A percentile compares a stretch with the other conserved stretches of the same genome.
Conservation (phyloP, 2,329 filamentous ascomycete genomes). For the Ascochyta lentis region DNA sequence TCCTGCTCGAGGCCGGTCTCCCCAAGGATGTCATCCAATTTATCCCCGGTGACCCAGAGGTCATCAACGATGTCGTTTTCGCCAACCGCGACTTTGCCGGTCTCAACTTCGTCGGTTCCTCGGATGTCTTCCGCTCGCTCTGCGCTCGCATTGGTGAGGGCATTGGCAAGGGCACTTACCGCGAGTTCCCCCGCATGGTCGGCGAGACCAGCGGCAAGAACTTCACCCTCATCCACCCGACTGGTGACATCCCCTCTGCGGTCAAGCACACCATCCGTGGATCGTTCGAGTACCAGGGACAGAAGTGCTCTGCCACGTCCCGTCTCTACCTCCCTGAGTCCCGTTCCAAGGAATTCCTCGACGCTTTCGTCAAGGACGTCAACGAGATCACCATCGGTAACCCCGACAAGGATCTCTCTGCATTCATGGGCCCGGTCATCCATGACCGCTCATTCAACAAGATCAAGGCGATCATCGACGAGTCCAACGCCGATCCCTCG, state of each 20-base stretch:
- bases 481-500: conserved; percentile 73
- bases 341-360: conserved; percentile 72
- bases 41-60: conserved; percentile 82
- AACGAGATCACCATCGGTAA: conserved; percentile 72
- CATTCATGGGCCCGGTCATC: conserved; percentile 87
- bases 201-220: conserved; percentile 93
- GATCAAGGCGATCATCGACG: conserved; percentile 75
- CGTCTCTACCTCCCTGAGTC: conserved; percentile 78
- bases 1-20: conserved; percentile 88
- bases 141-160: conserved; percentile 84
- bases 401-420: conserved; percentile 68
- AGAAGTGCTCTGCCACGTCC: conserved; percentile 87
- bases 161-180: conserved; percentile 79
- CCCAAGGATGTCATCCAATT: conserved; percentile 90
- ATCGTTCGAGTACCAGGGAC: conserved; percentile 87
- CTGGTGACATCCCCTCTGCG: conserved; percentile 78
- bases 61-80: conserved; percentile 78
- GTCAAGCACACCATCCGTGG: conserved; percentile 81
- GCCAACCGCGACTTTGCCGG: conserved; percentile 80
- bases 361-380: conserved; percentile 69
- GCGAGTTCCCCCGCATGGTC: conserved; percentile 82
- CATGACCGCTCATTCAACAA: conserved; percentile 81
- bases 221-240: conserved; percentile 80
- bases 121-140: conserved; percentile 83
- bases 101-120: conserved; percentile 93